Conservation (phyloP, 2,329 filamentous ascomycete genomes). For the Tolypocladium capitatum region DNA sequence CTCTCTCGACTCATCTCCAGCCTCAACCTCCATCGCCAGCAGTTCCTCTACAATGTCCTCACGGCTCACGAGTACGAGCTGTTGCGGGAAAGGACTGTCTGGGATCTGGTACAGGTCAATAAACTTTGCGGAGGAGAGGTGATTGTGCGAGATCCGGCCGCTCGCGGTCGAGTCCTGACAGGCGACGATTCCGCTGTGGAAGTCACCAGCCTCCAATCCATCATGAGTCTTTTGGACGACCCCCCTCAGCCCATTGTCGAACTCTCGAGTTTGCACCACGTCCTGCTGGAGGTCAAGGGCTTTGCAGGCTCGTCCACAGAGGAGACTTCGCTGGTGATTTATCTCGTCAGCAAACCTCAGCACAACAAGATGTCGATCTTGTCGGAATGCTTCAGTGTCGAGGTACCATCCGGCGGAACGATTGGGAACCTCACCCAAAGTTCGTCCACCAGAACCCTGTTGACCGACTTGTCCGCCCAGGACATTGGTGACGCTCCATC, state of each 20-base stretch:
- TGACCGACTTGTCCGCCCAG: conserved; percentile 68
- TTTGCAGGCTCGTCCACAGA: conserved; percentile 67
- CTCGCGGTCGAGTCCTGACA: conserved; percentile 74
- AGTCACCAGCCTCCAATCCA: conserved; percentile 78
- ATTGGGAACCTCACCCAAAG: conserved; percentile 52
- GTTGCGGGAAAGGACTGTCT: conserved; percentile 80
- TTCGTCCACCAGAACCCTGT: conserved; percentile 68
- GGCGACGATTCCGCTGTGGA: conserved; percentile 89
- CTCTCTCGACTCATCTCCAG: conserved; percentile 68
- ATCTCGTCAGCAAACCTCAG: conserved; percentile 59
- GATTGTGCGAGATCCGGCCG: conserved; percentile 79
- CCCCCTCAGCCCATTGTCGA: conserved; percentile 58
- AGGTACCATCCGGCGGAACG: conserved; percentile 61
- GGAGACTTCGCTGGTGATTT: conserved; percentile 61
- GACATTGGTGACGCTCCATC: conserved; percentile 53
- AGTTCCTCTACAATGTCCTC: conserved; percentile 87
- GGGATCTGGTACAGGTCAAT: conserved; percentile 89
- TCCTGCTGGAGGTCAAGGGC: conserved; percentile 72
- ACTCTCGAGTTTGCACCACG: conserved; percentile 61
- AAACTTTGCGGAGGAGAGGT: conserved; percentile 89
- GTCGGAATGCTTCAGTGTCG: conserved; percentile 72
- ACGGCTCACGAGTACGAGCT: conserved; percentile 71
- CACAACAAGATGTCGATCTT: conserved; percentile 52
- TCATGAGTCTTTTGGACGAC: conserved; percentile 87
- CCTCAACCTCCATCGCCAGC: conserved; percentile 75